These are phyloP conservation scores for Penicillium aurantiogriseum DNA, from an alignment of 2,329 filamentous ascomycete species.

Conservation along the genomic window DNA sequence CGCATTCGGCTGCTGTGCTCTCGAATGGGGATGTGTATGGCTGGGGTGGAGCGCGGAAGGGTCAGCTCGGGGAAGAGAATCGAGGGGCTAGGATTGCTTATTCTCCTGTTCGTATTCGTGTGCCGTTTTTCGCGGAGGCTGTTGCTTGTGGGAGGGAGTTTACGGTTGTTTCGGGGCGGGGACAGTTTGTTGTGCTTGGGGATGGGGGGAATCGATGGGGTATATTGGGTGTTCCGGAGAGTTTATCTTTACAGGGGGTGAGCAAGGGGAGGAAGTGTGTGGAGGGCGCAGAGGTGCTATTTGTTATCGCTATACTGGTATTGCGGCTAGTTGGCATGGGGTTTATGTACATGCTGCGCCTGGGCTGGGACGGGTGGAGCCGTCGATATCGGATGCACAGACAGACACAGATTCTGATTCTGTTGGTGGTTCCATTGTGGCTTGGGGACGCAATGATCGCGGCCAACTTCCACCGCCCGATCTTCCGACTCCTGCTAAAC, in stretches of 20 bases:
- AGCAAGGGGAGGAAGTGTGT: constrained; percentile 18
- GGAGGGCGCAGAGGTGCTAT: constrained; percentile 2
- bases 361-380: neutral
- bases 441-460: constrained; percentile 84
- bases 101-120: constrained; percentile 61
- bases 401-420: neutral
- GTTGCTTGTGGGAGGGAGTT: constrained; percentile 83
- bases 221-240: constrained; percentile 55
- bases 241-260: constrained; percentile 1
- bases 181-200: constrained; percentile 67
- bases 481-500: constrained; percentile 57
- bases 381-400: neutral
- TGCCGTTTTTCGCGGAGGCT: constrained; percentile 61
- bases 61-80: constrained; percentile 68
- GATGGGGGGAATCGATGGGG: constrained; percentile 65
- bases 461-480: constrained; percentile 70
- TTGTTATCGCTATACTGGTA: constrained; percentile 64
- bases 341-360: constrained; percentile 62
- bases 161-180: constrained; percentile 66
- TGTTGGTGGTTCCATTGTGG: constrained; percentile 57
- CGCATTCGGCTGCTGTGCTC: constrained; percentile 72
- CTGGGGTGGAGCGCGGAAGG: constrained; percentile 85
- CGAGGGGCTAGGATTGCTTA: constrained; percentile 51
- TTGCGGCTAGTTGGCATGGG: constrained; percentile 79
- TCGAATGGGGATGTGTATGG: constrained; percentile 76